These are phyloP conservation scores for Sphenostylis stenocarpa DNA, from an alignment of 306 rosid genomes.

Conservation along the genomic window DNA sequence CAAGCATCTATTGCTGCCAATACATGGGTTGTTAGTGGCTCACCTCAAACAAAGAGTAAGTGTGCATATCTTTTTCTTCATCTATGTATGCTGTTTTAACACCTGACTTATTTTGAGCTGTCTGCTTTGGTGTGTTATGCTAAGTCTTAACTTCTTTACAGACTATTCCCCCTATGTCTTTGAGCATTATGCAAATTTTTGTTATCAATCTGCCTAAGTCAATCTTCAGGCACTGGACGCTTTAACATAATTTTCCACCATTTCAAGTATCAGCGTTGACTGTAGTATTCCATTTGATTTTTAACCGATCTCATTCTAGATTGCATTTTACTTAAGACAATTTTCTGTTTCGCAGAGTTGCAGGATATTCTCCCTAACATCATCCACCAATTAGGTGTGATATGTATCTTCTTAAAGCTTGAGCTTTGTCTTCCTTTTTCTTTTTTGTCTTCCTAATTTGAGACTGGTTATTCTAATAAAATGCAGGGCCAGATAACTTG, in stretches of 20 bases:
- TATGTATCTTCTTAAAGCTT: neutral
- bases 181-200: neutral
- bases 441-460: neutral
- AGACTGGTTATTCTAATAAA: neutral
- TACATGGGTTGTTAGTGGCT: constrained; percentile 96
- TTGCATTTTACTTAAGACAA: neutral
- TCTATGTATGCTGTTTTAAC: neutral
- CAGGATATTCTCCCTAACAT: constrained; percentile 89
- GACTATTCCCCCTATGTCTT: neutral
- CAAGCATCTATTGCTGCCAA: constrained; percentile 96
- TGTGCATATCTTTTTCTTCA: neutral
- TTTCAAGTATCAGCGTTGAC: neutral
- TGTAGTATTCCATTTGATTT: neutral
- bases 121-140: neutral
- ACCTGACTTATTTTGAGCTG: neutral
- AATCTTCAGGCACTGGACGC: neutral
- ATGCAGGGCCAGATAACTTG: constrained; percentile 81
- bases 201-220: neutral
- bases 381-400: constrained; percentile 74
- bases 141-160: neutral
- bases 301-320: neutral
- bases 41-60: constrained; percentile 91
- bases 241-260: neutral
- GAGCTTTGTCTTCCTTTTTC: neutral
- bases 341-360: constrained; percentile 58